phyloP scores from a whole-genome alignment of 495 filamentous ascomycete species.

The Apodospora peruviana region DNA sequence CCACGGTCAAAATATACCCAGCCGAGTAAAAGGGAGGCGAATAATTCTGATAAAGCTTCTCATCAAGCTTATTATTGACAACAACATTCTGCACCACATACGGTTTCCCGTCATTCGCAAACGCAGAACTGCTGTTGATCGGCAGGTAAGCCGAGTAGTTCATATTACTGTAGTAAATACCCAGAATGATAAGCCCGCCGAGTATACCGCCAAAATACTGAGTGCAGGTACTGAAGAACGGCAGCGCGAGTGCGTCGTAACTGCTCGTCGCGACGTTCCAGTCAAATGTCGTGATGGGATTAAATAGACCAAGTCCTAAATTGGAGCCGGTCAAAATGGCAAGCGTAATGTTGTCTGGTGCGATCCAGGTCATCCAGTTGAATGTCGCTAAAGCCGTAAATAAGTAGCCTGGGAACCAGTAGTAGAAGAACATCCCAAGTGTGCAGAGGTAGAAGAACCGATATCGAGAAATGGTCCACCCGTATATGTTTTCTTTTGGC shows the following conservation, averaged over 20 bases:
- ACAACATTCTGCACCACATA: constrained; percentile 53
- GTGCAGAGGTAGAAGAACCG: constrained; percentile 30
- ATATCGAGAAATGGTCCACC: constrained; percentile 36
- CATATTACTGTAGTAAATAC: constrained; percentile 45
- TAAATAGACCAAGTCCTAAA: constrained; percentile 24
- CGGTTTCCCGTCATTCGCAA: constrained; percentile 46
- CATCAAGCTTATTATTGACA: constrained; percentile 44
- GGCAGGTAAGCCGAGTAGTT: constrained; percentile 50
- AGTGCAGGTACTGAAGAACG: constrained; percentile 29
- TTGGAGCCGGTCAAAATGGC: constrained; percentile 24
- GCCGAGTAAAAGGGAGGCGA: constrained; percentile 58
- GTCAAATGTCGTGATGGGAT: constrained; percentile 30
- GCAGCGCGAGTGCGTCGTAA: constrained; percentile 27
- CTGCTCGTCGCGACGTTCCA: constrained; percentile 27
- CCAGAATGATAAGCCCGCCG: constrained; percentile 37
- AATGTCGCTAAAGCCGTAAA: constrained; percentile 32
- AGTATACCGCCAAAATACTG: constrained; percentile 20
- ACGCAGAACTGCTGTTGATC: constrained; percentile 40
- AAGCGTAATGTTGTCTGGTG: constrained; percentile 26
- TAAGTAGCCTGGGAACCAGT: constrained; percentile 32
- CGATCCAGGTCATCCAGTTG: constrained; percentile 40
- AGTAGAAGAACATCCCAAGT: constrained; percentile 28
- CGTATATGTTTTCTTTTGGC: constrained; percentile 22
- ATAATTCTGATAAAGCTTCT: constrained; percentile 46
- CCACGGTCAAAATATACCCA: constrained; percentile 52